Base-by-base conservation (phyloP, 345 rosid genomes). In the Eutrema japonicum region DNA sequence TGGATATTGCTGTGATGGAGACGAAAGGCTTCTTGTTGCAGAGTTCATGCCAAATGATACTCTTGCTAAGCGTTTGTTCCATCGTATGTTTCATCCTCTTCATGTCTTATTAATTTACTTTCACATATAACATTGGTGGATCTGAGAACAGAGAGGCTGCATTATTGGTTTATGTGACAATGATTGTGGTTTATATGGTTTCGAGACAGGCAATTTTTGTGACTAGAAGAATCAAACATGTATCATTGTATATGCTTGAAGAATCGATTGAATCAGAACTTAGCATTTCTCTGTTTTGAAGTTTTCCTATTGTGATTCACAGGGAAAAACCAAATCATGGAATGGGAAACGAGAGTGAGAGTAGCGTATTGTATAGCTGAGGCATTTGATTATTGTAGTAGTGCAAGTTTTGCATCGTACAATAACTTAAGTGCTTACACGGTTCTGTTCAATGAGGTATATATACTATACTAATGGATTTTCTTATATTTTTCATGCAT, bases 1-100 rank as follows among this genome's bases (percentile, higher is more conserved):
- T 55, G 98, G 98, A 7, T 94, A 89, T 68, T 94, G 97, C 73
- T 91, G 96, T 46, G 92, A 91, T 54, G 97, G 87, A 9, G 90
- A 89, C 59, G 93, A 94, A 84, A 89, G 97, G 77, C 52, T 91
- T 80, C 87, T 94, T 37, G 95, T 91, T 49, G 87, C 97, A 0
- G 94, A 91, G 50, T 89, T 78, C 72, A 82, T 94, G 93, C 86
- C 91, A n/a, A 85, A 85, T 68, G 96, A 88, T 80, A 91, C 88
- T 42, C 93, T 94, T 65, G 87, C 97, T 26, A 91, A 85, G 76
- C 95, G 85, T 72, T 81, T 94, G 50, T 94, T 91, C 47, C 93
- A 86, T 77, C 87, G 98, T 94, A 88, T 57, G 97, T 18, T 46
- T 46, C 18, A 13, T 43, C 3, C 1, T 38, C 36, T 64, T 37